Evolutionary conservation across 2,329 filamentous ascomycete species (phyloP), one percentile per base, ranked within the genome.

Genomic region (Didymella keratinophila): DNA sequence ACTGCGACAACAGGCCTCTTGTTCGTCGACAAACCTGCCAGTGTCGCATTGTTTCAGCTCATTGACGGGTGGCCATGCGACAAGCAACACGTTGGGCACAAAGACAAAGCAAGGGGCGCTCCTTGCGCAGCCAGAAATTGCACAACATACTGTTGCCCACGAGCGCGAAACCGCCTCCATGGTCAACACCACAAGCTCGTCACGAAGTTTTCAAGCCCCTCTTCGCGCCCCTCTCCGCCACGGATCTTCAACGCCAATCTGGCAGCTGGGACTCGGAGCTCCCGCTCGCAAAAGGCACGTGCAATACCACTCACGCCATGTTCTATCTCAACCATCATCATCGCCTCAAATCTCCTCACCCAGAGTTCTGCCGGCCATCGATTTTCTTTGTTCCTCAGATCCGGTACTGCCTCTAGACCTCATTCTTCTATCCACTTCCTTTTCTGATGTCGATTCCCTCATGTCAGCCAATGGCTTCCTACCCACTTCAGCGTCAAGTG

Each of bases 351-450:
- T 53, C 32, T 51, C 30, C 50, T 42, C 32, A 18, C 14, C 39
- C 32, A 37, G 4, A 18, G 32, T 42, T 25, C 20, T 37, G 39
- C 46, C 39, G 50, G 27, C 10, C 20, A 25, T 50, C 39, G 27
- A 12, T 41, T 53, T 46, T 54, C 56, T 58, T 58, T 58, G 56
- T 58, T 47, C 51, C 50, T 20, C 41, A 47, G 32, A 25, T 36
- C 39, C 34, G 56, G 68, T 59, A 60, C 45, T 58, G 21, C 23
- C 50, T 53, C 43, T 60, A 60, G 56, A 56, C 60, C 66, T 39
- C 45, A 55, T 46, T 36, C 54, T 46, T 37, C n/a, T 62, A 61
- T 59, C 50, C 41, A 48, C 42, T 59, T 46, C 50, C 44, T 45
- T 21, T 46, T 32, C 32, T 7, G 49, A 52, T 34, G 20, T 45